Evolutionary conservation across 1,284 basidiomycete species (phyloP).

Genomic region (Ceratobasidium theobromae): DNA sequence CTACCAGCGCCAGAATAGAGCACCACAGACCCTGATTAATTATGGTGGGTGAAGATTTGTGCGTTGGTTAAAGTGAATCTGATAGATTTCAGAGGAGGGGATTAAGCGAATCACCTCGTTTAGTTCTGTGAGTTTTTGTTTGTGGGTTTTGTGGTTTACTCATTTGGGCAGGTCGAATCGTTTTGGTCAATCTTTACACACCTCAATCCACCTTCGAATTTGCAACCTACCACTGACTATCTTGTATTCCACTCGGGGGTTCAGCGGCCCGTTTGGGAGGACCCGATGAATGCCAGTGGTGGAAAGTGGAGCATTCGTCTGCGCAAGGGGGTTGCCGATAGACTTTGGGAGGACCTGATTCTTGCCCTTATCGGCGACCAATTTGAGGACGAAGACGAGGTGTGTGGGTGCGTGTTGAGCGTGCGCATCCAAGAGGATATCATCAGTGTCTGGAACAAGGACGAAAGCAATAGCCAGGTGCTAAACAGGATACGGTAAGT

Average conservation of each 20-base stretch:
- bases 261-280: constrained; percentile 86
- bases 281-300: constrained; percentile 79
- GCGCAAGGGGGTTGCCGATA: constrained; percentile 76
- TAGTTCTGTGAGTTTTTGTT: constrained; percentile 57
- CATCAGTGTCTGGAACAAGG: constrained; percentile 74
- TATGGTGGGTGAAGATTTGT: constrained; percentile 50
- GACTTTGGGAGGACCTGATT: constrained; percentile 80
- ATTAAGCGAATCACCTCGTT: constrained; percentile 81
- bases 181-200: constrained; percentile 85
- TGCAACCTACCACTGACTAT: constrained; percentile 79
- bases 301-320: constrained; percentile 93
- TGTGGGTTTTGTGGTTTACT: background rate
- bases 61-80: background rate
- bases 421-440: constrained; percentile 83
- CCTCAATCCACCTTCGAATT: constrained; percentile 67
- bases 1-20: constrained; percentile 70
- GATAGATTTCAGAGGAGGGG: constrained; percentile 55
- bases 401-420: constrained; percentile 82
- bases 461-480: constrained; percentile 63
- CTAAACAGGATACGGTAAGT: constrained; percentile 72
- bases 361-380: constrained; percentile 77
- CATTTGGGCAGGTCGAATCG: constrained; percentile 62
- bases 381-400: constrained; percentile 67
- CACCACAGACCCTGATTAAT: constrained; percentile 75
- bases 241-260: constrained; percentile 81